phyloP scores from a whole-genome alignment of 768 basidiomycete species.

The Amanita phalloides region DNA sequence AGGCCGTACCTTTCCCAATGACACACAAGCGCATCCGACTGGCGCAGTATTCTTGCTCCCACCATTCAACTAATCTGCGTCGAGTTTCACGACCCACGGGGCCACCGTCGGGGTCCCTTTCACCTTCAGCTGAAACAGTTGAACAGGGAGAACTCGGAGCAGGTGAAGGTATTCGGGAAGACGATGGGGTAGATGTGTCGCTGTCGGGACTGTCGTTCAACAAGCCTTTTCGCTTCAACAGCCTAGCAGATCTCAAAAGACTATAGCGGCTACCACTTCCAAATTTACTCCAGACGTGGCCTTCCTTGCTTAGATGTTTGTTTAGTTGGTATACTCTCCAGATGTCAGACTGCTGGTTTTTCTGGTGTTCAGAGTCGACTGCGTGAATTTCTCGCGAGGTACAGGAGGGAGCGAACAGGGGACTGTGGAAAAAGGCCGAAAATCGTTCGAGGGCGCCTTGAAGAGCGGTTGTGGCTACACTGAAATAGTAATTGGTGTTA shows the following conservation, averaged over 20 bases:
- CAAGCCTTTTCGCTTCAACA: constrained; percentile 39
- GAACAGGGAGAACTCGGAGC: constrained; percentile 46
- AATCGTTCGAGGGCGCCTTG: constrained; percentile 67
- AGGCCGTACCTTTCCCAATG: constrained; percentile 57
- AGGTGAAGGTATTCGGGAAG: constrained; percentile 50
- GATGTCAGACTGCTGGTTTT: constrained; percentile 83
- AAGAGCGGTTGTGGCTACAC: constrained; percentile 52
- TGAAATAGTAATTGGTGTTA: constrained; percentile 87
- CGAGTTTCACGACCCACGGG: constrained; percentile 70
- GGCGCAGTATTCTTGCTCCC: constrained; percentile 72
- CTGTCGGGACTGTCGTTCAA: constrained; percentile 22
- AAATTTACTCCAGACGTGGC: constrained; percentile 87
- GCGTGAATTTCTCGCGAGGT: constrained; percentile 88
- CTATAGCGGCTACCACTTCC: constrained; percentile 80
- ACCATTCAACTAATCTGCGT: constrained; percentile 77
- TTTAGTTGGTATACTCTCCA: constrained; percentile 95
- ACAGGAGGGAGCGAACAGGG: constrained; percentile 78
- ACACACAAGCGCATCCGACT: constrained; percentile 74
- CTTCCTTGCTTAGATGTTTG: constrained; percentile 71
- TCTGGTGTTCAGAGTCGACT: constrained; percentile 95
- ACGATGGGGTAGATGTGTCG: constrained; percentile 29
- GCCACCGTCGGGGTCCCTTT: constrained; percentile 66
- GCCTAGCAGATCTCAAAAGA: constrained; percentile 50
- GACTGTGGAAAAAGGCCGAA: constrained; percentile 86
- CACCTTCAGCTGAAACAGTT: constrained; percentile 37